Evolutionary conservation across 176 grass and related monocot species (phyloP).

Genomic region (Paspalum vaginatum): DNA sequence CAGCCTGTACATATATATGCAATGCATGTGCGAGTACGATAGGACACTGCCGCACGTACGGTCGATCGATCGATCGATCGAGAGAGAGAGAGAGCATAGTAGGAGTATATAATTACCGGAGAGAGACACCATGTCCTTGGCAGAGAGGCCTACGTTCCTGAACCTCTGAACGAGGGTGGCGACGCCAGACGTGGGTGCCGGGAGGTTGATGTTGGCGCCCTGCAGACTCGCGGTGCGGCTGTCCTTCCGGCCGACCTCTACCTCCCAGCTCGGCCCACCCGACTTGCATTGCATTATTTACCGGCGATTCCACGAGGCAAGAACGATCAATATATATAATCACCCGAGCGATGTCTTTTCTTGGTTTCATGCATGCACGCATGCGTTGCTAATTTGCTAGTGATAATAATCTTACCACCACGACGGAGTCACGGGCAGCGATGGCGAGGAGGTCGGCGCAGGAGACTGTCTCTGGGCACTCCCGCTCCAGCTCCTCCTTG

Average conservation of each 20-base stretch:
- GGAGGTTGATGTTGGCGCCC: slow-evolving; percentile 72
- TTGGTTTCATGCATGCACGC: too few relatives aligned
- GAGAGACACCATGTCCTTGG: slow-evolving; percentile 82
- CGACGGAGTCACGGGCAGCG: slow-evolving; percentile 79
- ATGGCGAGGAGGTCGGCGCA: slow-evolving; percentile 88
- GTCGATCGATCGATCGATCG: too few relatives aligned
- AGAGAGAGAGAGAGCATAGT: not conserved
- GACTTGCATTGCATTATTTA: slow-evolving; percentile 39
- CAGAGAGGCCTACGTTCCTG: slow-evolving; percentile 66
- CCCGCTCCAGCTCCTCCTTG: slow-evolving; percentile 71
- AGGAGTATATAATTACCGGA: slow-evolving; percentile 49
- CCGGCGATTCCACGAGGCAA: not conserved
- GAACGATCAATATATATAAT: not conserved
- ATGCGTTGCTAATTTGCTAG: too few relatives aligned
- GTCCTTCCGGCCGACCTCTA: slow-evolving; percentile 81
- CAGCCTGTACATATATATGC: not conserved
- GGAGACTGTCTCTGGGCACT: slow-evolving; percentile 72
- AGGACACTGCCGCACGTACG: too few relatives aligned
- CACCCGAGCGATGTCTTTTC: too few relatives aligned
- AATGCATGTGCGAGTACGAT: not conserved
- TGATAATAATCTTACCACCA: slow-evolving; percentile 41
- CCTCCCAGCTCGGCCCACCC: slow-evolving; percentile 77
- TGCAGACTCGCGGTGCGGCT: slow-evolving; percentile 54
- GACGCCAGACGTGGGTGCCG: slow-evolving; percentile 77
- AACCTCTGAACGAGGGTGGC: slow-evolving; percentile 79